A percentile compares a stretch with the other conserved stretches of the same genome.
Conservation (phyloP, 2,329 filamentous ascomycete species). For the Keithomyces neogunnii region DNA sequence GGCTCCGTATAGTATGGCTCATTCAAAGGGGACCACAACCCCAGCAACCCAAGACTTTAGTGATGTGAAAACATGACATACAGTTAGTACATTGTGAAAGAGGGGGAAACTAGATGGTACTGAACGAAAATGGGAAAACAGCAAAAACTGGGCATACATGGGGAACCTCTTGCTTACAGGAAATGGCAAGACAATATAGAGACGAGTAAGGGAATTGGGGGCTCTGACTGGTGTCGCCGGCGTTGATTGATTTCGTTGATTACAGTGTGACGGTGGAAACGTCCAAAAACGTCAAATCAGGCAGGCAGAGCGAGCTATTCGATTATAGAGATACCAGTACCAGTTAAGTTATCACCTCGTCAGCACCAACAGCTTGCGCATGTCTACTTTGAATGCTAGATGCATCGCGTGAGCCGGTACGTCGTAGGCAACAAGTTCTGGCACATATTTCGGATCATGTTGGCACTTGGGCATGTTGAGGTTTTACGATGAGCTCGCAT, state of each 20-base stretch:
- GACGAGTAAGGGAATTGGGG: neutral
- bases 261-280: neutral
- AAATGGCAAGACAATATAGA: neutral
- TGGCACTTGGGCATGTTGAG: too few relatives aligned
- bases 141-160: neutral
- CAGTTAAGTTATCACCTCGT: neutral
- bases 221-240: neutral
- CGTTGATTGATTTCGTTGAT: neutral
- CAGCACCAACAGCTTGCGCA: too few relatives aligned
- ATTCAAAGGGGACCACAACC: conserved; percentile 53
- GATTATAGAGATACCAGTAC: neutral
- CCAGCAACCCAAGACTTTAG: conserved; percentile 38
- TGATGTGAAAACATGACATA: conserved; percentile 3
- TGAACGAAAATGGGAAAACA: neutral
- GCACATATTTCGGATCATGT: too few relatives aligned
- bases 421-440: too few relatives aligned
- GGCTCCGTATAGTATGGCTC: conserved; percentile 66
- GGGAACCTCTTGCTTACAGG: neutral
- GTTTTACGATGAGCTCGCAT: too few relatives aligned
- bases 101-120: neutral
- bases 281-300: neutral
- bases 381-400: too few relatives aligned
- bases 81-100: neutral
- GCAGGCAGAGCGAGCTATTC: neutral
- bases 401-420: too few relatives aligned